Evolutionary conservation across 2,329 filamentous ascomycete genomes (phyloP), one percentile per base, ranked within the genome.

Genomic region (Beauveria scarabaeidicola): DNA sequence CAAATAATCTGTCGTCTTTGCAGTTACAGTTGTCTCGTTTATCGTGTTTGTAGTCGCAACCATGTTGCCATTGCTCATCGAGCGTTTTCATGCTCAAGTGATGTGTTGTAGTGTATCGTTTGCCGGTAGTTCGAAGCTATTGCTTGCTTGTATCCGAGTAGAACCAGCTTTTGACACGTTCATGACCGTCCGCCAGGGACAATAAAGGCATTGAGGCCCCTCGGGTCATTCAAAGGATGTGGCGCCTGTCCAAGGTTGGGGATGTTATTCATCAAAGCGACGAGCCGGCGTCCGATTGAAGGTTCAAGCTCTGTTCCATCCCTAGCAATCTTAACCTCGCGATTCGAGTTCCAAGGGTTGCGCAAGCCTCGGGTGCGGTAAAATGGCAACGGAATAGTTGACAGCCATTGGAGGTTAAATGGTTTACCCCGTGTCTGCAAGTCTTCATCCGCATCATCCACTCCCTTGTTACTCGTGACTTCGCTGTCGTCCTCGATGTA

Each of bases 291-390:
- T 5, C 92, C 93, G 47, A 96, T 83, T 32, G 79, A 83, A 29
- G 92, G 89, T 72, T 97, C 93, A 57, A 97, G 77, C 72, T 97
- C 93, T 0, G 93, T 97, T 2, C 93, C 93, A 67, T 97, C 93
- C 67, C 93, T 82, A 25, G 93, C 93, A 69, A 97, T 96, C 74
- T 97, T 97, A 63, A 97, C 90, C 69, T 97, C 93, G 56, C 93
- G 80, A 68, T 97, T 96, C 5, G 90, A 89, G 71, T 97, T 97
- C 90, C 91, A 96, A 0, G 91, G 89, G 69, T 97, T 97, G 38
- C 92, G 83, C 59, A 97, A 74, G 0, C 93, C 92, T 63, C 91
- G 79, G 0, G 92, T 96, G 47, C 89, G 84, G 71, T 94, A 95
- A 69, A 97, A 97, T 0, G 93, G 91, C 5, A 97, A 79, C 40